Evolutionary conservation across 2,329 filamentous ascomycete genomes (phyloP), one percentile per base, ranked within the genome.

Genomic region (Colletotrichum sp.): DNA sequence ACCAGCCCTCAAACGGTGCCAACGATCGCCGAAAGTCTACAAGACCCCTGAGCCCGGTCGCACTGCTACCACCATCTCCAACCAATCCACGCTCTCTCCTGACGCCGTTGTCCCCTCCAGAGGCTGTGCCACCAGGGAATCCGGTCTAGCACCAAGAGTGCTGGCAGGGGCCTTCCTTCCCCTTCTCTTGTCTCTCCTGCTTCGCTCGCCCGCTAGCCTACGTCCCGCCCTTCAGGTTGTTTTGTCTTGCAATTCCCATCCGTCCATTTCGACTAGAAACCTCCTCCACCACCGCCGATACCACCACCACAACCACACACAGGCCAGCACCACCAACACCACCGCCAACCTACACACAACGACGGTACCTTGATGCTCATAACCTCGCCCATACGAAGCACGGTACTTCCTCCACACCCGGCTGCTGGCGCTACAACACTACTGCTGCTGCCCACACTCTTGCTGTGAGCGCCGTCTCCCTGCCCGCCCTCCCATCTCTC

Each of bases 1-100:
- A 71, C 72, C 72, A 68, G 70, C 73, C 49, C 70, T 76, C 64
- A 76, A 76, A 73, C 73, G 73, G 70, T 76, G 70, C 49, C 70
- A 73, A 65, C 70, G 70, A 76, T 68, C 64, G 64, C 73, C 73
- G 73, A 76, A 76, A 76, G 73, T 76, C 73, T 76, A 73, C 70
- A 68, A 76, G 73, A 76, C 73, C 73, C 73, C 70, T 76, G 73
- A 76, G 73, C 73, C 73, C 59, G 64, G 73, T 76, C 73, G 64
- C 64, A 65, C 64, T 68, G 52, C 70, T 64, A 73, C 64, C 39
- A 72, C 39, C 30, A 36, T 49, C 57, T 30, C 26, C 34, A 59
- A 30, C 73, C 73, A 76, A 76, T 76, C 73, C 70, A 59, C 57
- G n/a, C 70, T 32, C 73, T 59, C 64, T 64, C 70, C 73, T 60